Evolutionary conservation across 139 green algal species (phyloP), one percentile per base, ranked within the genome.

Genomic region (Mychonastes homosphaera): DNA sequence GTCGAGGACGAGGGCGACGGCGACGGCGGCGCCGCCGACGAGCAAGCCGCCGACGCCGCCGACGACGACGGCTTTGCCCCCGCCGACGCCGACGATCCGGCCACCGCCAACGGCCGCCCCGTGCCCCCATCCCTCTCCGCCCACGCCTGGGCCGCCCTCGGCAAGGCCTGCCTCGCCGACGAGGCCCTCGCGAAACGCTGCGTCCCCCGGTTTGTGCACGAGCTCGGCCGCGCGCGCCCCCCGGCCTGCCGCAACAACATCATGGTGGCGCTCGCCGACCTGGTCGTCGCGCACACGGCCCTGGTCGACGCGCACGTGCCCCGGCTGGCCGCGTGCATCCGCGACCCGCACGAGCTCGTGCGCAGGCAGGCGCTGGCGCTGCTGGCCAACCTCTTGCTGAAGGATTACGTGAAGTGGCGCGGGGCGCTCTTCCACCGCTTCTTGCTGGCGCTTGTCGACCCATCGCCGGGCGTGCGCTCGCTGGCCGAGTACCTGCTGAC

Each of bases 391-490:
- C 67, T 72, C 61, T 27, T 75, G 39, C 75, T 86, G 66, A 80
- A 84, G 65, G 87, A 95, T 61, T 95, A 84, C 44, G 79, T 95
- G 43, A 94, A 94, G 74, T 95, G 87, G 87, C 62, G 86, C 1
- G 87, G 87, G 3, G 58, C 71, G 16, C 74, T 95, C 27, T 88
- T 95, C 62, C 79, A 86, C 53, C 73, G 69, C 34, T 88, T 92
- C 59, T 41, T 88, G 40, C 72, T 89, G 33, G 75, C 85, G 0
- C 70, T 95, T 6, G 86, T 95, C 44, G 87, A 95, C 62, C 59
- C 59, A 45, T 70, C 58, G 3, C 63, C 64, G 12, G 46, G 52
- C 7, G 77, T 84, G 34, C 58, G 71, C 13, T 41, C 67, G 26
- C 65, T 84, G 40, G 74, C 74, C 3, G 66, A 79, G 53, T 74